A percentile compares a stretch with the other conserved stretches of the same genome.
Evolutionary conservation across 2,329 filamentous ascomycete species (phyloP).

Genomic region (Fusarium pseudograminearum): DNA sequence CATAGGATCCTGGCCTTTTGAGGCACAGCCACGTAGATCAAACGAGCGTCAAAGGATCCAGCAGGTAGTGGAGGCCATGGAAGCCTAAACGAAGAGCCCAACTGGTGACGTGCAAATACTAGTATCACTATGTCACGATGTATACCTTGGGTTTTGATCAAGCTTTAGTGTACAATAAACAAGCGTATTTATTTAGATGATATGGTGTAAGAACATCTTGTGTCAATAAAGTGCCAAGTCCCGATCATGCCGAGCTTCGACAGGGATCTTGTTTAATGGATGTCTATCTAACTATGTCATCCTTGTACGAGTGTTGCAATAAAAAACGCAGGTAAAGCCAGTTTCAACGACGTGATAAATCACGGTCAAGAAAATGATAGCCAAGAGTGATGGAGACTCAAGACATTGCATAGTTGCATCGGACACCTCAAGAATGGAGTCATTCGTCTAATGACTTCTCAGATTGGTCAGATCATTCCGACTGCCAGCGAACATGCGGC

Average conservation of each 20-base stretch:
- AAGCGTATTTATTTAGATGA: slow-evolving; percentile 7
- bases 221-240: slow-evolving; percentile 1
- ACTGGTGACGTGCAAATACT: background rate
- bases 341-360: background rate
- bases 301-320: slow-evolving; percentile 8
- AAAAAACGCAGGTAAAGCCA: background rate
- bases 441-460: background rate
- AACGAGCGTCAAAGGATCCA: slow-evolving; percentile 2
- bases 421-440: background rate
- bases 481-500: slow-evolving; percentile 1
- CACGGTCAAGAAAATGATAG: no score
- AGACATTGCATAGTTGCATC: background rate
- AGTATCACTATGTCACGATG: background rate
- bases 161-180: slow-evolving; percentile 2
- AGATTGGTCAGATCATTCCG: slow-evolving; percentile 1
- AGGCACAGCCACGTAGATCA: slow-evolving; percentile 2
- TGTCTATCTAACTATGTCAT: background rate
- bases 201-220: background rate
- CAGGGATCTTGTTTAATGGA: slow-evolving; percentile 1
- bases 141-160: background rate
- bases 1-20: background rate
- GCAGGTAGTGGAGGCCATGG: background rate
- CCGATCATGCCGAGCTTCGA: slow-evolving; percentile 29
- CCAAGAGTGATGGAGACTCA: no score
- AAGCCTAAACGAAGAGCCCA: background rate